Evolutionary conservation across 352 stramenopile genomes (phyloP), one percentile per base, ranked within the genome.

Genomic region (Globisporangium irregulare): DNA sequence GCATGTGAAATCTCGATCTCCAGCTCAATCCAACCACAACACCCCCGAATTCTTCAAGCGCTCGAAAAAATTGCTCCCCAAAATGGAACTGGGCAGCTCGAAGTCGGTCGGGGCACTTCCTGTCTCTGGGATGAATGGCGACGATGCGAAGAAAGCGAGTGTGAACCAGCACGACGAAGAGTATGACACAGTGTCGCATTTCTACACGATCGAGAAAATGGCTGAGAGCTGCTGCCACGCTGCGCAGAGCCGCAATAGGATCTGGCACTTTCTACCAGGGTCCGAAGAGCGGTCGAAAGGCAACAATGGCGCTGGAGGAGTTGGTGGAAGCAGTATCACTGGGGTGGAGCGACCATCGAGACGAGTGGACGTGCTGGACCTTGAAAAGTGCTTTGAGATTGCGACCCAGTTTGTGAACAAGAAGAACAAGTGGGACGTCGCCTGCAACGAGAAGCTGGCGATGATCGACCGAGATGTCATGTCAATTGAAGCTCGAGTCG

Each of bases 171-270:
- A 68, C 24, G 74, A 82, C 3, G 72, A 81, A 0, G 73, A 82
- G 9, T 66, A 81, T 1, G 75, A 76, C 27, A 38, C 74, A 1
- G 75, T 89, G 20, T 89, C 80, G 32, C 87, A 91, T 64, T 89
- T 93, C 55, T 94, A 94, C 73, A 89, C 87, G 25, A 74, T 93
- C 25, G 85, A 93, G 66, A 88, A 83, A 43, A 78, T 93, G 69
- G 73, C 81, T 1, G 81, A 87, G 50, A 88, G 76, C 34, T 93
- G 82, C 58, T 88, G 86, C 41, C 85, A 92, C 62, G 85, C 83
- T 3, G 79, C 84, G 4, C 82, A 90, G 51, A 88, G 82, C 59
- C 81, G 84, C 59, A 83, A 82, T 73, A 89, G 88, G 60, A 93
- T 81, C 7, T 93, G 87, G 87, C 70, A 91, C 27, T 91, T 92